Evolutionary conservation across 2,329 filamentous ascomycete species (phyloP).

Genomic region (Orbilia blumenaviensis): DNA sequence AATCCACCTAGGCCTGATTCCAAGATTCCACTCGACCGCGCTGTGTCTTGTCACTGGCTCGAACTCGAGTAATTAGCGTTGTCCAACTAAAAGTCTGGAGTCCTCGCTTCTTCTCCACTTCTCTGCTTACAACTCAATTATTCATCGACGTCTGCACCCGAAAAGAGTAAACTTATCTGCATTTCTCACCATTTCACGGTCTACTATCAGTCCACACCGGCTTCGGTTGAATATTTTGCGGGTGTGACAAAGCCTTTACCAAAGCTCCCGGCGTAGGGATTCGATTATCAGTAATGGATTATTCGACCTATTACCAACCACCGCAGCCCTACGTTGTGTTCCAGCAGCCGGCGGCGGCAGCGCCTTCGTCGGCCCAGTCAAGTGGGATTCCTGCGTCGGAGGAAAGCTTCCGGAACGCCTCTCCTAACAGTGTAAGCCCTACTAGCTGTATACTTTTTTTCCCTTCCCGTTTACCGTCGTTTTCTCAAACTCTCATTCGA

Average conservation of each 20-base stretch:
- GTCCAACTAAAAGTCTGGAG: constrained; percentile 41
- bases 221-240: constrained; percentile 11
- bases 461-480: too few species aligned
- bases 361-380: constrained; percentile 21
- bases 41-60: neutral
- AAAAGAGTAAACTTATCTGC: constrained; percentile 50
- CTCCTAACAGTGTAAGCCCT: constrained; percentile 49
- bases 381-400: constrained; percentile 36
- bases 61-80: constrained; percentile 41
- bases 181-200: constrained; percentile 23
- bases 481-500: constrained; percentile 3
- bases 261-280: constrained; percentile 24
- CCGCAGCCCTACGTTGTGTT: constrained; percentile 42
- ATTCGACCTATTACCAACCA: constrained; percentile 54
- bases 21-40: neutral
- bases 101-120: constrained; percentile 53
- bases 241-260: constrained; percentile 48
- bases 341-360: constrained; percentile 34
- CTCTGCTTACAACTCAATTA: constrained; percentile 54
- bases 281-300: constrained; percentile 49
- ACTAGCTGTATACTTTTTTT: too few species aligned
- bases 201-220: constrained; percentile 33
- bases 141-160: constrained; percentile 52
- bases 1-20: neutral
- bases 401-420: constrained; percentile 46